Evolutionary conservation across 495 filamentous ascomycete species (phyloP), one percentile per base, ranked within the genome.

Genomic region (Daldinia loculata): DNA sequence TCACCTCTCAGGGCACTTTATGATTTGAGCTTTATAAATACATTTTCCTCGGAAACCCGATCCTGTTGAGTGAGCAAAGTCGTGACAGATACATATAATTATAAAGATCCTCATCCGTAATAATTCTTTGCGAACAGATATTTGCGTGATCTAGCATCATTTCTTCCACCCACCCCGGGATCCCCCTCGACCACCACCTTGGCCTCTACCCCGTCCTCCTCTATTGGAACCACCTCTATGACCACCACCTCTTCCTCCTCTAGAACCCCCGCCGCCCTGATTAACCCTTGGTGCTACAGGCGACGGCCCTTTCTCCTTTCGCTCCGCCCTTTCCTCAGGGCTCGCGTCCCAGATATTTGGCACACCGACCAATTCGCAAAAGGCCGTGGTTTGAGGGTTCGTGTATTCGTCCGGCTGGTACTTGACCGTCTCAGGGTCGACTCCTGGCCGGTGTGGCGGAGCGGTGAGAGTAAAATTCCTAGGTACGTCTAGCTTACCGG

Each of bases 391-490:
- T 79, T 98, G 94, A 4, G 89, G 88, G 75, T 94, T 98, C 12
- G 83, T 91, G 76, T 93, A 96, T 79, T 96, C 93, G 0, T 77
- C 75, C 2, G 94, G 93, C 75, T 87, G 84, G 48, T 84, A 70
- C 0, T 64, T 59, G 15, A 74, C 74, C 9, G 36, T 75, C 53
- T 78, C 78, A 17, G 78, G 76, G 17, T 74, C 74, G 59, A 50
- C 9, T 4, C 79, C 78, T 0, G 81, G 76, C 43, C 88, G 83
- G 66, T 93, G 92, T 4, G 85, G 79, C 5, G 92, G 92, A 2
- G 95, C 95, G 0, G 91, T 95, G n/a, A 79, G 71, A 11, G 76
- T 79, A 75, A 98, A 99, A 76, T 94, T 91, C 4, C 89, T 80
- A 0, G 94, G 94, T 4, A 99, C 84, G 3, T 70, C 74, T 50